These are phyloP conservation scores for Amanita muscaria DNA, from an alignment of 768 basidiomycete species.

Conservation along the genomic window DNA sequence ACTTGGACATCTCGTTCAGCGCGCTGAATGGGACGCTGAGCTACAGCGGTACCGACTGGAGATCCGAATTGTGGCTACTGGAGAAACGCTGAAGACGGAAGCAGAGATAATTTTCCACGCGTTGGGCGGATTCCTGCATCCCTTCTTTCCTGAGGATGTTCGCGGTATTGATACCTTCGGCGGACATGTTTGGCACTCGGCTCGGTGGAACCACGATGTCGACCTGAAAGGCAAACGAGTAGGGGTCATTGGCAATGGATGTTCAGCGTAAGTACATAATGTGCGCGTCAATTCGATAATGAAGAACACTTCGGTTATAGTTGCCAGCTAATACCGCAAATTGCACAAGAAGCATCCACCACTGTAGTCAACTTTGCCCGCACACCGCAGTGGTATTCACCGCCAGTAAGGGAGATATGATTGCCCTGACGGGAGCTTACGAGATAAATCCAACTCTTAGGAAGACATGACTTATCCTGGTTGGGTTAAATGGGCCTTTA, in stretches of 20 bases:
- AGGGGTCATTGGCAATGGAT: constrained; percentile 57
- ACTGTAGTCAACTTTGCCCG: constrained; percentile 51
- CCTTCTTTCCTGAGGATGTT: constrained; percentile 36
- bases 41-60: constrained; percentile 33
- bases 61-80: constrained; percentile 28
- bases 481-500: constrained; percentile 45
- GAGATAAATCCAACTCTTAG: constrained; percentile 16
- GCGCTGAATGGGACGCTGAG: constrained; percentile 37
- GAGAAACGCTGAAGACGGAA: constrained; percentile 24
- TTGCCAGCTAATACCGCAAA: constrained; percentile 51
- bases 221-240: constrained; percentile 42
- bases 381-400: constrained; percentile 50
- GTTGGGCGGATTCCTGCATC: constrained; percentile 40
- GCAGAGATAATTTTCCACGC: constrained; percentile 43
- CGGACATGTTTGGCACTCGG: constrained; percentile 47
- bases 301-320: constrained; percentile 21
- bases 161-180: constrained; percentile 35
- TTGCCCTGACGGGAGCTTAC: not conserved
- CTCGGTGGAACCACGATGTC: constrained; percentile 46
- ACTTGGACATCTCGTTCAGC: constrained; percentile 31
- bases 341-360: constrained; percentile 39
- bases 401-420: constrained; percentile 30
- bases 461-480: constrained; percentile 31
- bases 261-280: constrained; percentile 36
- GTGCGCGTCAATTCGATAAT: too few relatives aligned